Percentiles rank a stretch among this genome's conserved stretches.
Conservation (phyloP, 352 stramenopile species). For the Pythium utonaiense region DNA sequence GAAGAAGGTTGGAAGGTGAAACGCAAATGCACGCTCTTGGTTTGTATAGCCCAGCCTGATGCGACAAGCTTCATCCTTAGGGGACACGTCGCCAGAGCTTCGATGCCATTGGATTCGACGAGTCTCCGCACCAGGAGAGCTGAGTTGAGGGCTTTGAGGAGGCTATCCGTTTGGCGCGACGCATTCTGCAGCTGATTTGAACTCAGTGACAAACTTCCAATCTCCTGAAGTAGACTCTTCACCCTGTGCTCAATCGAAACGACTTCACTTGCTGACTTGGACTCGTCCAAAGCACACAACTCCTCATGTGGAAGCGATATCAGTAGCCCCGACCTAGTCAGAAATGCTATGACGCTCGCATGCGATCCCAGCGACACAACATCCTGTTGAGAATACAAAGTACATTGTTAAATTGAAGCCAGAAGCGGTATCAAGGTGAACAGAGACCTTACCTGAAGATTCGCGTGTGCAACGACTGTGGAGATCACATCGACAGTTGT, state of each 20-base stretch:
- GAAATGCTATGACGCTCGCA: neutral
- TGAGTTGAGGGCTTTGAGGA: constrained; percentile 40
- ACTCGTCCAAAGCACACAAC: no score
- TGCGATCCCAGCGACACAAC: neutral
- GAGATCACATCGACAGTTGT: neutral
- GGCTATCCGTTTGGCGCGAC: constrained; percentile 35
- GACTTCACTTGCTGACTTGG: neutral
- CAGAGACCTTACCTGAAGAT: neutral
- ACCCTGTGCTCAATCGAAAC: constrained; percentile 6
- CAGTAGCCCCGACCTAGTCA: neutral
- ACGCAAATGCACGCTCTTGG: constrained; percentile 1
- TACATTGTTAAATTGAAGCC: no score
- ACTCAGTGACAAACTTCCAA: constrained; percentile 5
- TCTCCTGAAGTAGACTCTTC: constrained; percentile 16
- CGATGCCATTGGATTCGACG: constrained; percentile 7
- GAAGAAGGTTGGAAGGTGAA: neutral
- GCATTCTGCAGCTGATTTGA: constrained; percentile 7
- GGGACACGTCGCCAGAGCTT: constrained; percentile 1
- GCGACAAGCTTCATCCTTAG: constrained; percentile 9
- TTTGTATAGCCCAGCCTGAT: constrained; percentile 14
- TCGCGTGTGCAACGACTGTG: neutral
- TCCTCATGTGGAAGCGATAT: neutral
- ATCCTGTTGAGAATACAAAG: neutral
- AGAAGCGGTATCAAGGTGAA: neutral
- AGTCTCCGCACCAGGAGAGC: constrained; percentile 39